A percentile compares a stretch with the other conserved stretches of the same genome.
Evolutionary conservation across 805 yeast genomes (phyloP).

Genomic region (Cyberlindnera mississippiensis): DNA sequence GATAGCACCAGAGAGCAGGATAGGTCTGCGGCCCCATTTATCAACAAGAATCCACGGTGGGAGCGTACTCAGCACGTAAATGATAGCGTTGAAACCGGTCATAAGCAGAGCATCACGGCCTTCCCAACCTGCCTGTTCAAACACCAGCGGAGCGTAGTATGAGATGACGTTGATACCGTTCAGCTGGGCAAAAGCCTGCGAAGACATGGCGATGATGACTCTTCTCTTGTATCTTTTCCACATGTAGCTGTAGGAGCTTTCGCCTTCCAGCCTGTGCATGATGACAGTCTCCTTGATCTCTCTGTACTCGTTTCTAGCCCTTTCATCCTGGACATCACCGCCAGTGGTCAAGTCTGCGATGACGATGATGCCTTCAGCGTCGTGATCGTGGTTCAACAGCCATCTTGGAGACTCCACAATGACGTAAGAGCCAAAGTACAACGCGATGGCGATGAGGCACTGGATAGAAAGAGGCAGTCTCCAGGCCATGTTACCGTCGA

Average conservation of each 20-base stretch:
- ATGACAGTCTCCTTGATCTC: constrained; percentile 79
- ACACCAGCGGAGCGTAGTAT: constrained; percentile 90
- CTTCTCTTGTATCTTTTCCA: constrained; percentile 72
- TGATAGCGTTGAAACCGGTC: constrained; percentile 76
- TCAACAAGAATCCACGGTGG: constrained; percentile 93
- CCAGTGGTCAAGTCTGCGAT: constrained; percentile 78
- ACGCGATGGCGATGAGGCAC: constrained; percentile 63
- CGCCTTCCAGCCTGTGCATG: constrained; percentile 77
- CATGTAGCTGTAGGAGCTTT: constrained; percentile 67
- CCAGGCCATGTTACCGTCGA: constrained; percentile 65
- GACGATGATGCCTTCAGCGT: constrained; percentile 78
- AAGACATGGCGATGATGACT: constrained; percentile 81
- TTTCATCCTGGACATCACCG: constrained; percentile 67
- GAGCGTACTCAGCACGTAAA: constrained; percentile 62
- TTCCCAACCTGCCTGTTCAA: constrained; percentile 92
- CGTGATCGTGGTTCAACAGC: constrained; percentile 78
- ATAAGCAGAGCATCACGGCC: constrained; percentile 84
- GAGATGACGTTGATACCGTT: constrained; percentile 92
- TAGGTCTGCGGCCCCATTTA: constrained; percentile 87
- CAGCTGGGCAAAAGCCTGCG: constrained; percentile 89
- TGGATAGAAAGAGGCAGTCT: constrained; percentile 75
- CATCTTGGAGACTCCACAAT: constrained; percentile 90
- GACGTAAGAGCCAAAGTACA: constrained; percentile 70
- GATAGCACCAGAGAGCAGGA: constrained; percentile 72
- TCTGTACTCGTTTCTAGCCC: constrained; percentile 69